These are phyloP conservation scores for Marasmius oreades DNA, from an alignment of 1,284 basidiomycete species.

Conservation along the genomic window DNA sequence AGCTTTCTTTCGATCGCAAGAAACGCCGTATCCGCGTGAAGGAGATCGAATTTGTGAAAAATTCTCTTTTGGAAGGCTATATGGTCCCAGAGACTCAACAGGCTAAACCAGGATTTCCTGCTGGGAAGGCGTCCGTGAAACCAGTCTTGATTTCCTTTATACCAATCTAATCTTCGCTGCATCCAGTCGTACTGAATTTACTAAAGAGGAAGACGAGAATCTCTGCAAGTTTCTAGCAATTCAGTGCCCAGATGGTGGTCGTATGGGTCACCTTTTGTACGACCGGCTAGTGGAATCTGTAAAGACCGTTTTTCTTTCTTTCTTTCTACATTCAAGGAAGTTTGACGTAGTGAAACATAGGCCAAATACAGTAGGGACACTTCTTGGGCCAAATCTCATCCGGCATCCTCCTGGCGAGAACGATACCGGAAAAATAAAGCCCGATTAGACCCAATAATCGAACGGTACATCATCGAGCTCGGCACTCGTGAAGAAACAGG, in stretches of 20 bases:
- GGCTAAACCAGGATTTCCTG: slow-evolving; percentile 10
- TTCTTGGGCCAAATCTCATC: slow-evolving; percentile 55
- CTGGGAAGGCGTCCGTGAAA: slow-evolving; percentile 6
- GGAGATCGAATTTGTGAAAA: slow-evolving; percentile 8
- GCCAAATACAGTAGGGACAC: not conserved
- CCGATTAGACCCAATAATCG: slow-evolving; percentile 45
- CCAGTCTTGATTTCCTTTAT: not conserved
- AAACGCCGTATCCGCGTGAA: slow-evolving; percentile 8
- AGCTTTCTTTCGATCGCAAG: slow-evolving; percentile 1
- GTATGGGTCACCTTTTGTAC: slow-evolving; percentile 4
- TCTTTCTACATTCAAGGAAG: not conserved
- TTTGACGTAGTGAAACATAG: not conserved
- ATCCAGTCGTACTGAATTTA: slow-evolving; percentile 10
- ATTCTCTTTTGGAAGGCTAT: not conserved
- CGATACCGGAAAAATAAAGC: slow-evolving; percentile 58
- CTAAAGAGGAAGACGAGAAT: slow-evolving; percentile 6
- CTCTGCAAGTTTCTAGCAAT: slow-evolving; percentile 9
- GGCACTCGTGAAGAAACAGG: not conserved
- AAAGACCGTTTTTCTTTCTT: not conserved
- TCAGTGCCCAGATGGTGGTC: slow-evolving; percentile 11
- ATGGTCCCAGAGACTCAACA: not conserved
- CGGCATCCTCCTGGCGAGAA: slow-evolving; percentile 70
- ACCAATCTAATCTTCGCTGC: not conserved
- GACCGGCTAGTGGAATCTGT: not conserved
- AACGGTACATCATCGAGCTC: slow-evolving; percentile 18